A percentile compares a stretch with the other conserved stretches of the same genome.
Evolutionary conservation across 306 rosid species (phyloP).

Genomic region (Citrullus mucosospermus): DNA sequence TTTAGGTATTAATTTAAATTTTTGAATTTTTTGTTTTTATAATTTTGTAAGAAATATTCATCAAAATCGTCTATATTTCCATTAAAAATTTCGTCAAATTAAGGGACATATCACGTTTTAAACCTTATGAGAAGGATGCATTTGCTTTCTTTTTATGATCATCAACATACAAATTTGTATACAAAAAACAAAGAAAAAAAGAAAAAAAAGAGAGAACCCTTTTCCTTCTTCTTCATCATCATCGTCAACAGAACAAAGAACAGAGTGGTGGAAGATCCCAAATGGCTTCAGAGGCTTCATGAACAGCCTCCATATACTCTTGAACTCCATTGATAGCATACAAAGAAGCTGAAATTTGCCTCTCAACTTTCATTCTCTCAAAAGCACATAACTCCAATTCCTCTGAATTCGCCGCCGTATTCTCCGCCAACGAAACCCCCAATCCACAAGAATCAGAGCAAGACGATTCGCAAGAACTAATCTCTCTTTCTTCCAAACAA

Average conservation of each 20-base stretch:
- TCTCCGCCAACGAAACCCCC: slow-evolving; percentile 36
- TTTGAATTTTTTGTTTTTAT: no score
- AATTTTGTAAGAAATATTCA: no score
- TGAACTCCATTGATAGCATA: slow-evolving; percentile 89
- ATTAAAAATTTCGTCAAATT: no score
- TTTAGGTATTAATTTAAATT: no score
- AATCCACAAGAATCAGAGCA: slow-evolving; percentile 9
- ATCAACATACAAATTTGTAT: background rate
- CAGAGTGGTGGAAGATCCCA: slow-evolving; percentile 92
- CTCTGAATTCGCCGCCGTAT: slow-evolving; percentile 2
- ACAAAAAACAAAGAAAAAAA: background rate
- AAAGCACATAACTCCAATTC: slow-evolving; percentile 44
- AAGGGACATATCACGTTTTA: no score
- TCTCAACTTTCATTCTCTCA: slow-evolving; percentile 82
- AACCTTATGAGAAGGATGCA: no score
- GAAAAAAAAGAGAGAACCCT: background rate
- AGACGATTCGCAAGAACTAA: background rate
- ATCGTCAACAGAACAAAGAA: slow-evolving; percentile 37
- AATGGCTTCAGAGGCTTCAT: slow-evolving; percentile 42
- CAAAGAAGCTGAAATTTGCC: slow-evolving; percentile 85
- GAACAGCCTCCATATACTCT: slow-evolving; percentile 79
- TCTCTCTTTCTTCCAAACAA: slow-evolving; percentile 25
- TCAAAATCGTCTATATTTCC: no score
- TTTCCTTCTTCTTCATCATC: background rate
- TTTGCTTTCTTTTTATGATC: background rate